Evolutionary conservation across 208 protist genomes (phyloP).

Genomic region (Leishmania mexicana): DNA sequence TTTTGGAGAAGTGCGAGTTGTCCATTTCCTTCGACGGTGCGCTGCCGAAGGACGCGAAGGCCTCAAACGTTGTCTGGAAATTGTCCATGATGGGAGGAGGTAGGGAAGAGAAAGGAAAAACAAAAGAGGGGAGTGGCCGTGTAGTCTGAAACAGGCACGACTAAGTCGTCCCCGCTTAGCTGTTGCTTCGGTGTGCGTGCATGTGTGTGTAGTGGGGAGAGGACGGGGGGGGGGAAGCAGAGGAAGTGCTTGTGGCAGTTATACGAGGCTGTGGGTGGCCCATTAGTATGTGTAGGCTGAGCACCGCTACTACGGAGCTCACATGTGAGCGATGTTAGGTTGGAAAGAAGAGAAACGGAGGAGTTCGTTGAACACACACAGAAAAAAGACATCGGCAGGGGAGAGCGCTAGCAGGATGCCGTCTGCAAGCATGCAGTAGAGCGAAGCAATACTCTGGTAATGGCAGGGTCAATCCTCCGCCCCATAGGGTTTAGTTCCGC

Average conservation of each 20-base stretch:
- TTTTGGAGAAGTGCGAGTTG: constrained; percentile 92
- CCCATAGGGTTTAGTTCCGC: not conserved
- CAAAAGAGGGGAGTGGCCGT: too few relatives aligned
- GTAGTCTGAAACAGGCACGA: too few relatives aligned
- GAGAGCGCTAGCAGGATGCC: not conserved
- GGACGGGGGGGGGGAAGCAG: too few relatives aligned
- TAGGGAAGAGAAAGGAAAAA: not conserved
- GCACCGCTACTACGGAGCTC: too few relatives aligned
- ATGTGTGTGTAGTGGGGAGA: too few relatives aligned
- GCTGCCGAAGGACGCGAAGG: constrained; percentile 88
- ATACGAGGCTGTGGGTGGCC: too few relatives aligned
- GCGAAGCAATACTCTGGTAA: not conserved
- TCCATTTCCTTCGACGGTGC: constrained; percentile 89
- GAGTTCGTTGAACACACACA: not conserved
- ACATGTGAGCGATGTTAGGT: not conserved
- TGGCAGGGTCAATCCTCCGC: not conserved
- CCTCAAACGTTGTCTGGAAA: constrained; percentile 74
- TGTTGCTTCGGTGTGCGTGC: too few relatives aligned
- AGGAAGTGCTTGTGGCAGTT: too few relatives aligned
- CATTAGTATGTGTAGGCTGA: too few relatives aligned
- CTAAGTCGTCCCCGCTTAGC: too few relatives aligned
- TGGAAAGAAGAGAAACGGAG: not conserved
- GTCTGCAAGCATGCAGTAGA: not conserved
- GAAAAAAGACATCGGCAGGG: not conserved
- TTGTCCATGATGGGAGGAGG: constrained; percentile 29